phyloP scores from a whole-genome alignment of 2,329 filamentous ascomycete species.

The Ophiostoma pallidulum region DNA sequence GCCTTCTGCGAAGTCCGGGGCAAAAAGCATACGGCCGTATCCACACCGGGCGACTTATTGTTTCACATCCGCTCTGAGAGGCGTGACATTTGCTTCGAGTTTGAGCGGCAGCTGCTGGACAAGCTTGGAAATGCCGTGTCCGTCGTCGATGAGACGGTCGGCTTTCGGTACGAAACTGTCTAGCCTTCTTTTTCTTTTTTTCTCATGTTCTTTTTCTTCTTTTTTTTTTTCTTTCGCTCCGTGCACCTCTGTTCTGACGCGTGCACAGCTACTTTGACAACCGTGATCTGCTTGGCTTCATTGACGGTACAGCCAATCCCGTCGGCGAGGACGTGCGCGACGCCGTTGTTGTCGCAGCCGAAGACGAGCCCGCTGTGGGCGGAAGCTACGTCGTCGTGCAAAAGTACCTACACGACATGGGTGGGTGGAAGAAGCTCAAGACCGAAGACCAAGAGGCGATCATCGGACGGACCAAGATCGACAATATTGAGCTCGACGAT shows the following conservation, averaged over 20 bases:
- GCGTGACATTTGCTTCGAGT: constrained; percentile 48
- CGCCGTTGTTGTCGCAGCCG: constrained; percentile 33
- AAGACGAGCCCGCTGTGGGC: constrained; percentile 29
- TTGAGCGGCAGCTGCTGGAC: constrained; percentile 45
- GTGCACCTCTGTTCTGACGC: not conserved
- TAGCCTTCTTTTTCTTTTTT: not conserved
- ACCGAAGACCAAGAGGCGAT: constrained; percentile 45
- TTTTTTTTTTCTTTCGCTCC: not conserved
- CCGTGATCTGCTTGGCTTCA: constrained; percentile 49
- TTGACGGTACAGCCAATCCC: constrained; percentile 52
- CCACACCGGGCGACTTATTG: constrained; percentile 47
- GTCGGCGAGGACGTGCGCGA: constrained; percentile 33
- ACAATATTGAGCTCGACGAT: constrained; percentile 48
- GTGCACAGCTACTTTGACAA: constrained; percentile 41
- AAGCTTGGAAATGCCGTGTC: constrained; percentile 36
- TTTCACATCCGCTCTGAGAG: constrained; percentile 51
- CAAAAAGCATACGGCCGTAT: constrained; percentile 38
- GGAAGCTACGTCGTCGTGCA: constrained; percentile 52
- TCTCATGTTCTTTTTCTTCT: not conserved
- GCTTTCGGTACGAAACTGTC: constrained; percentile 32
- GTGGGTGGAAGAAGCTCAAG: constrained; percentile 34
- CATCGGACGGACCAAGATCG: constrained; percentile 47
- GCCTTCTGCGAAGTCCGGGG: constrained; percentile 40
- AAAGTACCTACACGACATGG: constrained; percentile 47
- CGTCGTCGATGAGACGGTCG: constrained; percentile 43